Conservation (phyloP, 2,329 filamentous ascomycete species). For the Pseudofabraea citricarpa region DNA sequence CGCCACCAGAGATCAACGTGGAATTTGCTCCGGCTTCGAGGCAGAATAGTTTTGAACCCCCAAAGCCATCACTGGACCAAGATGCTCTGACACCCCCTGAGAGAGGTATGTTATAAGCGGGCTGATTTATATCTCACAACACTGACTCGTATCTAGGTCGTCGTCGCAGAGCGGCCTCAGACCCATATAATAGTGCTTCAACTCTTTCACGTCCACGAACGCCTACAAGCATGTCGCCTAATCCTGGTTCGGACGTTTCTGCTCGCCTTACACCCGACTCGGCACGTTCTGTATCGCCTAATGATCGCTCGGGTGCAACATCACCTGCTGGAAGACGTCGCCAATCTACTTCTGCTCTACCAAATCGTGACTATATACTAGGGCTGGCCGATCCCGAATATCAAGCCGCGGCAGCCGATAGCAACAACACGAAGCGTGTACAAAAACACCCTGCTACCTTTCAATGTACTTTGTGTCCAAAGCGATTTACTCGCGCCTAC, state of each 20-base stretch:
- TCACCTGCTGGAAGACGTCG: constrained; percentile 40
- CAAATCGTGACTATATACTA: constrained; percentile 72
- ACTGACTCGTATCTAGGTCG: constrained; percentile 26
- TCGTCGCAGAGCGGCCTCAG: constrained; percentile 29
- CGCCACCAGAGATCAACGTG: constrained; percentile 91
- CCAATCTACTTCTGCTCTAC: constrained; percentile 56
- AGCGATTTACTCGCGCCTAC: constrained; percentile 93
- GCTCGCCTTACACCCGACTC: constrained; percentile 36
- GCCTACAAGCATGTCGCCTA: constrained; percentile 50
- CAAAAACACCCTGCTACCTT: constrained; percentile 98
- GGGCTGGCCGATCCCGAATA: constrained; percentile 86
- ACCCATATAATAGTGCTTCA: constrained; percentile 25
- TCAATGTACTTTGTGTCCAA: constrained; percentile 88
- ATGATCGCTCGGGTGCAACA: constrained; percentile 46
- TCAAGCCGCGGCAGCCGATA: constrained; percentile 58
- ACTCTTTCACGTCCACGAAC: constrained; percentile 42
- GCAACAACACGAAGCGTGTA: constrained; percentile 65
- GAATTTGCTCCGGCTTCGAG: constrained; percentile 77
- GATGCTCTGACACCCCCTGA: constrained; percentile 83
- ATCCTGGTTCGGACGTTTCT: constrained; percentile 43
- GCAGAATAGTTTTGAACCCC: constrained; percentile 60
- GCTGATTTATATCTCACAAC: no score
- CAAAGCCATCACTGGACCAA: constrained; percentile 58
- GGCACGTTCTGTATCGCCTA: constrained; percentile 54
- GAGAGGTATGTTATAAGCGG: constrained; percentile 48